Percentiles rank a stretch among this genome's conserved stretches.
Evolutionary conservation across 441 rosid species (phyloP).

Genomic region (Geranium incanum): DNA sequence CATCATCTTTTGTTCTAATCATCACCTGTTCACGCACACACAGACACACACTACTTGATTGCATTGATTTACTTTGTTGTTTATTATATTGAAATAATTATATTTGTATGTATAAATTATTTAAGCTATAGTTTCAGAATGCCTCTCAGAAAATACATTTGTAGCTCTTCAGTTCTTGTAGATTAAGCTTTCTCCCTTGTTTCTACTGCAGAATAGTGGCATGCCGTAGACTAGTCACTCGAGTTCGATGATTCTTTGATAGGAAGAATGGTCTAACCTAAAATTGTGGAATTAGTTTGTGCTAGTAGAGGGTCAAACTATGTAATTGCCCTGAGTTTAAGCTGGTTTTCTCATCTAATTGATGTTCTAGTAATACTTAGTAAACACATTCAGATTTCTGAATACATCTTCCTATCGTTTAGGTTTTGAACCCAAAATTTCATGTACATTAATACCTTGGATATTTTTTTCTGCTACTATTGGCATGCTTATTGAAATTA

Average conservation of each 20-base stretch:
- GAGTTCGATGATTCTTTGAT: background rate
- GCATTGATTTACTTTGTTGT: background rate
- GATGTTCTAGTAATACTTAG: background rate
- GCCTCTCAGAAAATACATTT: background rate
- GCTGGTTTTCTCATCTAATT: background rate
- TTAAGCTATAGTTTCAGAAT: background rate
- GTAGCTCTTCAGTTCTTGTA: background rate
- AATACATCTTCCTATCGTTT: background rate
- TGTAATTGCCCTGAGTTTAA: background rate
- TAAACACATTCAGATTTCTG: background rate
- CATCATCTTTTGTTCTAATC: background rate
- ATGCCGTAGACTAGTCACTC: background rate
- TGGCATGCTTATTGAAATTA: background rate
- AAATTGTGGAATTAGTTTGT: background rate
- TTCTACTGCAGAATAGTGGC: background rate
- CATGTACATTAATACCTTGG: too few species aligned
- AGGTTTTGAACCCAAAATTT: background rate
- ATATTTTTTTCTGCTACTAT: too few species aligned
- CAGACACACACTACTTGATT: background rate
- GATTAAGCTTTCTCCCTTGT: background rate
- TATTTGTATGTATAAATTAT: background rate
- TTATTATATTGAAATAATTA: background rate
- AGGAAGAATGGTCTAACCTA: background rate
- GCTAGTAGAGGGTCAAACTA: background rate
- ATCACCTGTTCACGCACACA: background rate